These are phyloP conservation scores for Gardenia jasminoides DNA, from an alignment of 257 asterid species.

Conservation along the genomic window DNA sequence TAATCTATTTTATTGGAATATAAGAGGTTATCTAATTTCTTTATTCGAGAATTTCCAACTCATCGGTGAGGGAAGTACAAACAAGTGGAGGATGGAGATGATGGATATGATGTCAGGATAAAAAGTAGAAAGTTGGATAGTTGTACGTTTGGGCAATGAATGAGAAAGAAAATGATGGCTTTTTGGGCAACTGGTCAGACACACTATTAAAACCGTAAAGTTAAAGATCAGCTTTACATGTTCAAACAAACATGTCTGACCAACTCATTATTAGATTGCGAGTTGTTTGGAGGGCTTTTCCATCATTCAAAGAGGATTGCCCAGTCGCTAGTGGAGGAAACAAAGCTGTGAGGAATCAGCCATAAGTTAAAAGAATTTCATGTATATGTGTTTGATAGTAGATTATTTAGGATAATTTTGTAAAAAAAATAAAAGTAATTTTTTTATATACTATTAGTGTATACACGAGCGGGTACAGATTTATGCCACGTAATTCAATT, in stretches of 20 bases:
- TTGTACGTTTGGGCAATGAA: background rate
- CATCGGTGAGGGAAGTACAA: conserved; percentile 7
- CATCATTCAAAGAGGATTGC: too few relatives aligned
- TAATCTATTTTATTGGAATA: background rate
- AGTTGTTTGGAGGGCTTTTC: too few relatives aligned
- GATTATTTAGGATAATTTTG: too few relatives aligned
- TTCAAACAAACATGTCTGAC: background rate
- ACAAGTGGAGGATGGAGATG: conserved; percentile 12
- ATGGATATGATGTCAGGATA: conserved; percentile 11
- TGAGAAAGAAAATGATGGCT: background rate
- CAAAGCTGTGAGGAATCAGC: too few relatives aligned
- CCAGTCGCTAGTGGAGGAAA: too few relatives aligned
- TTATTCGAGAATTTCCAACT: background rate
- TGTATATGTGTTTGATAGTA: too few relatives aligned
- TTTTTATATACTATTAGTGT: too few relatives aligned
- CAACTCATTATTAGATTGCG: too few relatives aligned
- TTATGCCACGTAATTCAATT: too few relatives aligned
- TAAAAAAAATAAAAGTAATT: too few relatives aligned
- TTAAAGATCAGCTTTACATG: conserved; percentile 5
- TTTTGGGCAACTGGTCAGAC: background rate
- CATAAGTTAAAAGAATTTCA: too few relatives aligned
- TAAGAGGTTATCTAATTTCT: conserved; percentile 1
- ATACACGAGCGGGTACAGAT: too few relatives aligned
- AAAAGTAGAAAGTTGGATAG: conserved; percentile 67
- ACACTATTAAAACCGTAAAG: conserved; percentile 12